Base-by-base conservation (phyloP, 805 yeast genomes). In the Saturnispora hagleri region DNA sequence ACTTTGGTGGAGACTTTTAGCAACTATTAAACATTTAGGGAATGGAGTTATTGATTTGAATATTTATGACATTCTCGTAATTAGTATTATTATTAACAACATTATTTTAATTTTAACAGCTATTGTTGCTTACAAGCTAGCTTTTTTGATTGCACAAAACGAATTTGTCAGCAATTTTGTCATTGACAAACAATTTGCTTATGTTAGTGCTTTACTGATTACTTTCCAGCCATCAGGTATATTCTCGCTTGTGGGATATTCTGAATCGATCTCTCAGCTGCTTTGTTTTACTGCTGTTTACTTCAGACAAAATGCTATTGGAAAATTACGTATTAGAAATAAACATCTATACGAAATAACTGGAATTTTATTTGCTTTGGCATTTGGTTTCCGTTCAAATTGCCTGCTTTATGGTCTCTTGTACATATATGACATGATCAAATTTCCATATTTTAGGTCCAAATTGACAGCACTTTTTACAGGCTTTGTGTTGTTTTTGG, bases 171-270 rank as follows among this genome's bases (percentile, higher is more conserved):
- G 24, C 8, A 35, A 46, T 7, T 22, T 38, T 9, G 26, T 47
- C 5, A 28, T 51, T 28, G 40, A 43, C 3, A 20, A 36, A 13
- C 47, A 43, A 18, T 47, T 52, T 28, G 58, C 66, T 2, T 51
- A 46, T 28, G 36, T 53, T 6, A 54, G 64, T 18, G 55, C 68
- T 31, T 49, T 70, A 5, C 51, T 85, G 15, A 82, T 77, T 55
- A 64, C 81, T 1, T 53, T 84, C n/a, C 79, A 85, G 18, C 89
- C 95, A 2, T 89, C 88, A 0, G 96, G 96, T 0, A 75, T 89
- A 0, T 91, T 89, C 61, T 69, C 87, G 41, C 73, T 84, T 0
- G 76, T 82, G 1, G 80, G 86, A 2, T 91, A 90, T 64, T 74
- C 95, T 0, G 99, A 91, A 67, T 77, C 89, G 20, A 58, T 77